These are phyloP conservation scores for Auxenochlorella pyrenoidosa DNA, from an alignment of 139 green algal genomes.

Conservation along the genomic window DNA sequence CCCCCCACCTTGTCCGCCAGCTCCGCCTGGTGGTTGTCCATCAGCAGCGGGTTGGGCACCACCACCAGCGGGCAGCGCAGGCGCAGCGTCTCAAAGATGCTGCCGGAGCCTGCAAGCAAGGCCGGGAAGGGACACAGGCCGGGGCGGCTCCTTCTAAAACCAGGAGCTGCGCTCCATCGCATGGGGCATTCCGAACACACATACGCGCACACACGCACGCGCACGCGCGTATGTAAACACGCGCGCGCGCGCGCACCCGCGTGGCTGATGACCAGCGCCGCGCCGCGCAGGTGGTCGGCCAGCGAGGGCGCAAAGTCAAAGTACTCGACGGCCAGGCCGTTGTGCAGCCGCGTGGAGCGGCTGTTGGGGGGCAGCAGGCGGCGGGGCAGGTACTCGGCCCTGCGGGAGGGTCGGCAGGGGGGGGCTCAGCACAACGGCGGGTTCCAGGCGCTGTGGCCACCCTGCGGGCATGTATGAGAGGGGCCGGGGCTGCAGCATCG, in stretches of 20 bases:
- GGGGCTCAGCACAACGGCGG: neutral
- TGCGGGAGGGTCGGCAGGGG: neutral
- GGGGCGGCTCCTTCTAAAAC: neutral
- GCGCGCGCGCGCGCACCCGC: no score
- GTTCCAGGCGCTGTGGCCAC: neutral
- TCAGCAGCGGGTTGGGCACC: constrained; percentile 85
- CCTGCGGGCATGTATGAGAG: no score
- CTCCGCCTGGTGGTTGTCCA: constrained; percentile 89
- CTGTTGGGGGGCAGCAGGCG: constrained; percentile 54
- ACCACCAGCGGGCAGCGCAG: constrained; percentile 71
- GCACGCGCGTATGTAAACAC: no score
- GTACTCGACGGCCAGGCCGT: constrained; percentile 63
- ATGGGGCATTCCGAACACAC: no score
- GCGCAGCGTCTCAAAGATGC: constrained; percentile 85
- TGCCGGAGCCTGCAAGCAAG: constrained; percentile 68
- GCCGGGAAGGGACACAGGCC: neutral
- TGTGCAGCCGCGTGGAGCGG: constrained; percentile 31
- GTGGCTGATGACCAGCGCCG: constrained; percentile 85
- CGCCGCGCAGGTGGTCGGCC: constrained; percentile 53
- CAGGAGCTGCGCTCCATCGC: no score
- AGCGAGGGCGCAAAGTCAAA: constrained; percentile 82
- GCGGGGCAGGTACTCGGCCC: constrained; percentile 51
- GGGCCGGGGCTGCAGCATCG: no score
- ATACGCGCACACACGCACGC: no score
- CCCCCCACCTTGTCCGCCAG: constrained; percentile 22